Evolutionary conservation across 768 basidiomycete genomes (phyloP).

Genomic region (Boletus tylopilopsis): DNA sequence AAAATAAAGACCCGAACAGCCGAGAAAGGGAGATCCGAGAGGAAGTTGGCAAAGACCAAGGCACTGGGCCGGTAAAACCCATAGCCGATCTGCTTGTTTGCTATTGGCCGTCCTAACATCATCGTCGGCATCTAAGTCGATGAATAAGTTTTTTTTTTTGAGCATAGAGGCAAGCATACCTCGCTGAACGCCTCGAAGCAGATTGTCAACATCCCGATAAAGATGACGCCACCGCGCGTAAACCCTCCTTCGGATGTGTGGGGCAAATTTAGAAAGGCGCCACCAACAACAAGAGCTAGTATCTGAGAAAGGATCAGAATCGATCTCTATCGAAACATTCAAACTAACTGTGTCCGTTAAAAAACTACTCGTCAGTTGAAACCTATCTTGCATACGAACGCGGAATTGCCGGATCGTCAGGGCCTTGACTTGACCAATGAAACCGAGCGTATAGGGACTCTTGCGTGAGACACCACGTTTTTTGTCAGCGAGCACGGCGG

Average conservation of each 20-base stretch:
- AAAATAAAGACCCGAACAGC: conserved; percentile 55
- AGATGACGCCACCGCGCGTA: conserved; percentile 81
- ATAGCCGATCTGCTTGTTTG: conserved; percentile 64
- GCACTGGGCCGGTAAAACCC: conserved; percentile 67
- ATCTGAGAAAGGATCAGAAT: conserved; percentile 7
- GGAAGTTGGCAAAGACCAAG: conserved; percentile 59
- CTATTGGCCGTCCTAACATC: conserved; percentile 77
- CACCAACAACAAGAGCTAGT: conserved; percentile 60
- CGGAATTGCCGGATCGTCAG: conserved; percentile 73
- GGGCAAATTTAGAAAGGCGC: conserved; percentile 70
- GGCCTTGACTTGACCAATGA: conserved; percentile 67
- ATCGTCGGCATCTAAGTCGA: conserved; percentile 55
- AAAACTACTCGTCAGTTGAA: conserved; percentile 73
- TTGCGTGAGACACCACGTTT: conserved; percentile 71
- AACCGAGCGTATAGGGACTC: conserved; percentile 81
- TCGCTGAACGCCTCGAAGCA: conserved; percentile 73
- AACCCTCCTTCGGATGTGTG: conserved; percentile 77
- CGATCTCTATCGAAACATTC: background rate
- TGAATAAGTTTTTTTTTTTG: conserved; percentile 3
- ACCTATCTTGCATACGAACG: conserved; percentile 68
- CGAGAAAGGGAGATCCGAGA: conserved; percentile 70
- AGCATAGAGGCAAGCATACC: conserved; percentile 33
- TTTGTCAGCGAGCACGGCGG: conserved; percentile 73
- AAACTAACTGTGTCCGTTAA: conserved; percentile 53
- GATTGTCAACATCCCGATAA: conserved; percentile 62